Conservation (phyloP, 2,329 filamentous ascomycete species). For the Pseudocercospora cruenta region DNA sequence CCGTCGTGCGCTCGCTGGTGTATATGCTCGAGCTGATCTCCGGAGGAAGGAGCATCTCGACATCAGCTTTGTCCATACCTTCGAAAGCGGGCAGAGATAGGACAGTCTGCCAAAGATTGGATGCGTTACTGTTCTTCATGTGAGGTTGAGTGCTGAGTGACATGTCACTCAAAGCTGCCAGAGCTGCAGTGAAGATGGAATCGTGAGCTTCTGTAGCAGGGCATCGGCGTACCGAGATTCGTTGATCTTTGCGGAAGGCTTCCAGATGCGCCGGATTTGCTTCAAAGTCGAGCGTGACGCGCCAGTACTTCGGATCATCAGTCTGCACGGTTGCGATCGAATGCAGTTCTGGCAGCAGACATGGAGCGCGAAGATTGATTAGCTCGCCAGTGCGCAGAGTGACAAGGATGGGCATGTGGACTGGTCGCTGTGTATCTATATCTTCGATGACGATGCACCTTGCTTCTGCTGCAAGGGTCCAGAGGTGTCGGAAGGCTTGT, state of each 20-base stretch:
- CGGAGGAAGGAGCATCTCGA: slow-evolving; percentile 46
- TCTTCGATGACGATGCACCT: slow-evolving; percentile 88
- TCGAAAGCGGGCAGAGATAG: slow-evolving; percentile 63
- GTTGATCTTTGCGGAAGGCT: slow-evolving; percentile 71
- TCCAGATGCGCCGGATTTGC: slow-evolving; percentile 63
- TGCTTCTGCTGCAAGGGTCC: slow-evolving; percentile 89
- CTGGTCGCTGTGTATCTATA: slow-evolving; percentile 77
- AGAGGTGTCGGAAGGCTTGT: slow-evolving; percentile 95
- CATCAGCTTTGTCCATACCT: slow-evolving; percentile 67
- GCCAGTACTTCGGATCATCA: slow-evolving; percentile 74
- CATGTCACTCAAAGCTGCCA: slow-evolving; percentile 70
- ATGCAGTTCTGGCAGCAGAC: slow-evolving; percentile 65
- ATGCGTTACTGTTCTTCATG: not conserved
- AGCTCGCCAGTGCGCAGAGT: slow-evolving; percentile 31
- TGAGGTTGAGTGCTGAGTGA: slow-evolving; percentile 40
- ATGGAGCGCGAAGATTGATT: slow-evolving; percentile 54
- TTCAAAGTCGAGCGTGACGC: slow-evolving; percentile 74
- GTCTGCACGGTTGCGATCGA: slow-evolving; percentile 66
- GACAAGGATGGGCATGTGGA: slow-evolving; percentile 54
- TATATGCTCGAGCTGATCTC: slow-evolving; percentile 47
- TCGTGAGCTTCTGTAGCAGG: slow-evolving; percentile 56
- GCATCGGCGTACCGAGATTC: slow-evolving; percentile 74
- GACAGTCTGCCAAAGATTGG: slow-evolving; percentile 69
- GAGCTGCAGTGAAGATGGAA: slow-evolving; percentile 67
- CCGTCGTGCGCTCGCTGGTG: slow-evolving; percentile 59